These are phyloP conservation scores for Schoenoplectus tabernaemontani DNA, from an alignment of 202 grass and related monocot genomes.

Conservation along the genomic window DNA sequence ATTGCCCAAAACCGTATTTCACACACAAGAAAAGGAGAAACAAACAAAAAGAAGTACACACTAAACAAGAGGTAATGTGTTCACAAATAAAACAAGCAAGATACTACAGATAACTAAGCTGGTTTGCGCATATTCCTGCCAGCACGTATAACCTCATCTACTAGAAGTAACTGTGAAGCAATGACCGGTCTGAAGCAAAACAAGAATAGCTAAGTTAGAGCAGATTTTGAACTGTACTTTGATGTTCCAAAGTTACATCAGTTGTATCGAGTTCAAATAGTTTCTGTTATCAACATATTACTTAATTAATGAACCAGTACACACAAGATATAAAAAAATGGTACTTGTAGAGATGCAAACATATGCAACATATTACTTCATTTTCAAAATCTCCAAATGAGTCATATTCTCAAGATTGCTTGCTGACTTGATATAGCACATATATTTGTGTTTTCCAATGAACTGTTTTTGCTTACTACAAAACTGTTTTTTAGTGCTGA, in stretches of 20 bases:
- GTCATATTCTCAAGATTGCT: too few species aligned
- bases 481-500: not conserved
- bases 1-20: not conserved
- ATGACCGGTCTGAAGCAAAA: constrained; percentile 67
- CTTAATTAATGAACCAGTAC: not conserved
- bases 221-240: not conserved
- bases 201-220: not conserved
- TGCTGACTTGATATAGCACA: not conserved
- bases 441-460: not conserved
- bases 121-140: constrained; percentile 98
- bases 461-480: not conserved
- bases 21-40: not conserved
- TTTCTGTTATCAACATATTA: not conserved
- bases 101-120: constrained; percentile 26
- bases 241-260: not conserved
- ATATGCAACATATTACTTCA: not conserved
- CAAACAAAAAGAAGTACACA: not conserved
- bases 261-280: not conserved
- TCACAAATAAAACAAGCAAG: not conserved
- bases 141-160: constrained; percentile 94
- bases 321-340: not conserved
- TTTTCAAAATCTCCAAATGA: not conserved
- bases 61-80: not conserved
- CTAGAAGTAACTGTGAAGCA: constrained; percentile 76
- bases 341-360: not conserved